Conservation (phyloP, 1,284 basidiomycete genomes). For the Ustanciosporium gigantosporum region DNA sequence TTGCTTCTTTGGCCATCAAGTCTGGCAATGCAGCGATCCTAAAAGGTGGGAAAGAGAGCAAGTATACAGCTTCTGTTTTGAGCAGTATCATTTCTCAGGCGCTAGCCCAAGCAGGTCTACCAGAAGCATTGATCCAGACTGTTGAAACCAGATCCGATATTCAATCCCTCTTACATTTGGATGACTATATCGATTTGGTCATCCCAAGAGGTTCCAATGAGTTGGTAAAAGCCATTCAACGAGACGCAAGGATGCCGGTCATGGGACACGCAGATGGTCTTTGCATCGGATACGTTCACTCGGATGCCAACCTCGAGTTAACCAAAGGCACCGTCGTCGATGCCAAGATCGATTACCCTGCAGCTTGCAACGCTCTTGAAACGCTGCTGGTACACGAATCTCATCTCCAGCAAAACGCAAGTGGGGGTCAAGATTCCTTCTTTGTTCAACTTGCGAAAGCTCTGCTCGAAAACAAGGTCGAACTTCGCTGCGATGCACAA, state of each 20-base stretch:
- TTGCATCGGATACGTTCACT: conserved; percentile 86
- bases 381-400: conserved; percentile 82
- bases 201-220: conserved; percentile 93
- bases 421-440: no score
- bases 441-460: conserved; percentile 80
- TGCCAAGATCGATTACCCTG: conserved; percentile 93
- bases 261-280: conserved; percentile 99
- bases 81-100: conserved; percentile 73
- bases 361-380: conserved; percentile 93
- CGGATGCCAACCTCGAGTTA: conserved; percentile 75
- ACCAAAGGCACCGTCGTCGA: conserved; percentile 82
- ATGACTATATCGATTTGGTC: conserved; percentile 92
- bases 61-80: conserved; percentile 41
- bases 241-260: conserved; percentile 87
- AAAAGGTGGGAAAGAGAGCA: conserved; percentile 56
- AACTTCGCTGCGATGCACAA: conserved; percentile 75
- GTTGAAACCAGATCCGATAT: conserved; percentile 93
- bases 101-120: conserved; percentile 69
- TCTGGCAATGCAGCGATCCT: conserved; percentile 70
- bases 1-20: conserved; percentile 93
- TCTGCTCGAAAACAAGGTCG: conserved; percentile 72
- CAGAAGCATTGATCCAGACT: conserved; percentile 81
- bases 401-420: conserved; percentile 1
- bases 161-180: conserved; percentile 79
- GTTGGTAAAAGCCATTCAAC: conserved; percentile 85